Evolutionary conservation across 768 basidiomycete species (phyloP), one percentile per base, ranked within the genome.

Genomic region (Cystofilobasidium macerans): DNA sequence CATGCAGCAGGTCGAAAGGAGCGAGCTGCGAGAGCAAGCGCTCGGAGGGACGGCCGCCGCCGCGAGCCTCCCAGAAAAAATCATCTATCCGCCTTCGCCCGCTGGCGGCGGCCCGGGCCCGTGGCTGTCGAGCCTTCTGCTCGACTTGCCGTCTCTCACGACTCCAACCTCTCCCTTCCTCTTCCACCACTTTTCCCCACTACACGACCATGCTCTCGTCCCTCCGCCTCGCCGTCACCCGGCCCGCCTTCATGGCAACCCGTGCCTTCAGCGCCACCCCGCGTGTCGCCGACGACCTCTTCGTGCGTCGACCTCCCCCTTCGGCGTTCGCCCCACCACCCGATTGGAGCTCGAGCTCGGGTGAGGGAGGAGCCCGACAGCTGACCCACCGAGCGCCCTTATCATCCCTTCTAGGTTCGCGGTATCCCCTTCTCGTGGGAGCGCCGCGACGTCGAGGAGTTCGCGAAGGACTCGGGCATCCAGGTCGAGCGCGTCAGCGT

Each of bases 221-320:
- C 51, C 28, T 54, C 51, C 51, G 51, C 51, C 51, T 54, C 51
- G 51, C 51, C 48, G 6, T 51, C 51, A 32, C 28, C 51, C 51
- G 51, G 12, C 51, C 51, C 7, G 51, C 51, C 30, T 28, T 54
- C 51, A 1, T 14, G 7, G 51, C 51, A 26, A 32, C 51, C 51
- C 51, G 51, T 16, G 28, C 26, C 26, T 54, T 54, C 30, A 30
- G 28, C 28, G 51, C 30, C 51, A 54, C 51, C 51, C 51, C 51
- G 2, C 26, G 16, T 30, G 28, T 54, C 51, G 18, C 13, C 28
- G 51, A 54, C 51, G 51, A 54, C 51, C 51, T 54, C 14, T 54
- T 54, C 30, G 51, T 54, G 2, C 51, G 51, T 54, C 30, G 28
- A 51, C 48, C 48, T 13, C 30, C 2, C 51, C 51, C 22, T 32